Conservation (phyloP, 768 basidiomycete species). For the Tylopilus intermedius region DNA sequence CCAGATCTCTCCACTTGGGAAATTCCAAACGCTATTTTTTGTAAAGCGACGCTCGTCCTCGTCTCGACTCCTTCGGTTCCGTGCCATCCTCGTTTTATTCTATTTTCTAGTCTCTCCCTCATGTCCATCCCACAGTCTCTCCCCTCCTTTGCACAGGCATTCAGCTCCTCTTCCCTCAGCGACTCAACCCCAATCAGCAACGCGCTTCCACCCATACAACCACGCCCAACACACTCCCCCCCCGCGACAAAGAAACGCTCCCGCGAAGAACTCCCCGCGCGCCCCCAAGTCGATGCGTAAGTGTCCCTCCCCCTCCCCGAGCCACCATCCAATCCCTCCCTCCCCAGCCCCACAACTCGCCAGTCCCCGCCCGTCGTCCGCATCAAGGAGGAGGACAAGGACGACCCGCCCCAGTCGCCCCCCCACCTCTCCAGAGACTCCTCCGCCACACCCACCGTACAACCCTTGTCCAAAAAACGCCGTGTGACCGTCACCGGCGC, state of each 20-base stretch:
- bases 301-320: conserved; percentile 20
- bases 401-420: conserved; percentile 32
- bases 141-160: conserved; percentile 76
- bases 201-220: conserved; percentile 63
- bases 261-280: conserved; percentile 30
- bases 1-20: not conserved
- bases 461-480: conserved; percentile 53
- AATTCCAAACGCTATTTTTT: not conserved
- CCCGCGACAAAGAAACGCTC: conserved; percentile 38
- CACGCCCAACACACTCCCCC: too few relatives aligned
- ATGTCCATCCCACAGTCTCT: conserved; percentile 59
- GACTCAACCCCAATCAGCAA: conserved; percentile 48
- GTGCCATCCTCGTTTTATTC: not conserved
- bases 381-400: conserved; percentile 65
- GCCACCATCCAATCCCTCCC: conserved; percentile 10
- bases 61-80: conserved; percentile 13
- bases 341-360: conserved; percentile 30
- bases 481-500: conserved; percentile 67
- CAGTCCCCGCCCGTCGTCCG: conserved; percentile 43
- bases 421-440: conserved; percentile 14
- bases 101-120: conserved; percentile 1
- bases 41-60: not conserved
- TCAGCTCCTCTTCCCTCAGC: conserved; percentile 53
- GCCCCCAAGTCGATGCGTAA: conserved; percentile 37
- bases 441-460: conserved; percentile 37